phyloP scores from a whole-genome alignment of 805 yeast genomes.

The Suhomyces sp. region DNA sequence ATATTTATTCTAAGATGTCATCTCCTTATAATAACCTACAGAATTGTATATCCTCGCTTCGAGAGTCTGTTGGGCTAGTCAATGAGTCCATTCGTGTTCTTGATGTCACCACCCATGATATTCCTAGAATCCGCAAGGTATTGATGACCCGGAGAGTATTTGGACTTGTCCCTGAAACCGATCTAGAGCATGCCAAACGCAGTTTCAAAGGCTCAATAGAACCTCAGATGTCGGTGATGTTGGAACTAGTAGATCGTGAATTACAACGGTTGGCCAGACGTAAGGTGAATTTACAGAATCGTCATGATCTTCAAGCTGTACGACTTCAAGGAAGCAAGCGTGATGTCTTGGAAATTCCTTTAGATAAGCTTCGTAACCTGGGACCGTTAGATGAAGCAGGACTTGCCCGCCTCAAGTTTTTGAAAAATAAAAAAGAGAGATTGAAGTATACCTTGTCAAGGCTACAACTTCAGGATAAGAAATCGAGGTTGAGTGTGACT shows the following conservation, averaged over 20 bases:
- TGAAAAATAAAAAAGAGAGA: constrained; percentile 45
- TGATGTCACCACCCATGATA: constrained; percentile 39
- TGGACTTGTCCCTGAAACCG: constrained; percentile 51
- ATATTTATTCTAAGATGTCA: not conserved
- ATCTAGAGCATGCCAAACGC: constrained; percentile 40
- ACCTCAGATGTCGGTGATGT: constrained; percentile 40
- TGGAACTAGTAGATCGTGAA: constrained; percentile 31
- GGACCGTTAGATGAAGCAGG: constrained; percentile 32
- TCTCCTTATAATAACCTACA: constrained; percentile 9
- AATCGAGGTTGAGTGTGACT: constrained; percentile 13
- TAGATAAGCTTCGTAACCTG: constrained; percentile 13
- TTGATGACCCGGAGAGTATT: constrained; percentile 48
- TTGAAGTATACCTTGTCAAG: constrained; percentile 39
- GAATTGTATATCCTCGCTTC: constrained; percentile 33
- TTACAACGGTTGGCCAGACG: constrained; percentile 33
- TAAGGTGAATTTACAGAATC: constrained; percentile 31
- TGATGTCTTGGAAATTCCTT: constrained; percentile 11
- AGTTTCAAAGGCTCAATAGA: constrained; percentile 36
- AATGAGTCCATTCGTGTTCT: constrained; percentile 32
- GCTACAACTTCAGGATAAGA: constrained; percentile 16
- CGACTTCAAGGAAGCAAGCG: constrained; percentile 26
- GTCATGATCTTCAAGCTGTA: constrained; percentile 41
- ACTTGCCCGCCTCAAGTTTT: constrained; percentile 35
- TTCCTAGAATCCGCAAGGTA: constrained; percentile 37
- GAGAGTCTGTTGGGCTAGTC: constrained; percentile 34